phyloP scores from a whole-genome alignment of 2,329 filamentous ascomycete species.

The Arthroderma sp. region DNA sequence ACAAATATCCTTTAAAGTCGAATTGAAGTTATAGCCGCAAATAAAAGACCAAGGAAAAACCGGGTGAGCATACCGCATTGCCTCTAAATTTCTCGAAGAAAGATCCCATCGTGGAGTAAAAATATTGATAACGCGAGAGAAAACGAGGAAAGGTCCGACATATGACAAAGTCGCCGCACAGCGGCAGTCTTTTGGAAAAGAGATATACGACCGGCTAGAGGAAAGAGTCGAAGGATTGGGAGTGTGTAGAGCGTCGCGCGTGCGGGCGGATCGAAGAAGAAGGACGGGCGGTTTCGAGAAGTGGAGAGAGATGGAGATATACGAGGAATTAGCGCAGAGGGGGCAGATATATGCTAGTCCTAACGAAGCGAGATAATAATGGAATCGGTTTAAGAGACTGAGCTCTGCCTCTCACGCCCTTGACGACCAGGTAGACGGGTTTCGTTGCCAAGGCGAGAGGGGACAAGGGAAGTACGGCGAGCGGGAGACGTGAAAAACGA shows the following conservation, averaged over 20 bases:
- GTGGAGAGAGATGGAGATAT: too few species aligned
- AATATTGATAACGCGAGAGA: slow-evolving; percentile 14
- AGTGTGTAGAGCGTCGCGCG: too few species aligned
- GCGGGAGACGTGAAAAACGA: slow-evolving; percentile 3
- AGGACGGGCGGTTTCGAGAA: too few species aligned
- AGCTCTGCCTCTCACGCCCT: too few species aligned
- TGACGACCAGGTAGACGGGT: too few species aligned
- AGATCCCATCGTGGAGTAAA: slow-evolving; percentile 21
- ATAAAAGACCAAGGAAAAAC: slow-evolving; percentile 6
- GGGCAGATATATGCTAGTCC: too few species aligned
- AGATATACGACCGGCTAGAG: background rate
- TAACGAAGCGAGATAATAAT: too few species aligned
- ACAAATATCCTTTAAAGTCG: slow-evolving; percentile 2
- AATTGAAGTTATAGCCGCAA: slow-evolving; percentile 5
- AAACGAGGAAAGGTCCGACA: slow-evolving; percentile 8
- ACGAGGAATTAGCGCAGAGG: too few species aligned
- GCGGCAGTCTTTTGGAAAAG: slow-evolving; percentile 8
- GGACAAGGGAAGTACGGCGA: slow-evolving; percentile 12
- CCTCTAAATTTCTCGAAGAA: slow-evolving; percentile 28
- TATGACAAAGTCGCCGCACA: slow-evolving; percentile 9
- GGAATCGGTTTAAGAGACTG: too few species aligned
- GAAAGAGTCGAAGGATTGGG: background rate
- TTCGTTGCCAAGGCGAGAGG: slow-evolving; percentile 3
- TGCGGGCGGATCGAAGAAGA: too few species aligned
- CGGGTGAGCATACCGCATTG: slow-evolving; percentile 22